These are phyloP conservation scores for Termitomyces sp. DNA, from an alignment of 768 basidiomycete genomes.

Conservation along the genomic window DNA sequence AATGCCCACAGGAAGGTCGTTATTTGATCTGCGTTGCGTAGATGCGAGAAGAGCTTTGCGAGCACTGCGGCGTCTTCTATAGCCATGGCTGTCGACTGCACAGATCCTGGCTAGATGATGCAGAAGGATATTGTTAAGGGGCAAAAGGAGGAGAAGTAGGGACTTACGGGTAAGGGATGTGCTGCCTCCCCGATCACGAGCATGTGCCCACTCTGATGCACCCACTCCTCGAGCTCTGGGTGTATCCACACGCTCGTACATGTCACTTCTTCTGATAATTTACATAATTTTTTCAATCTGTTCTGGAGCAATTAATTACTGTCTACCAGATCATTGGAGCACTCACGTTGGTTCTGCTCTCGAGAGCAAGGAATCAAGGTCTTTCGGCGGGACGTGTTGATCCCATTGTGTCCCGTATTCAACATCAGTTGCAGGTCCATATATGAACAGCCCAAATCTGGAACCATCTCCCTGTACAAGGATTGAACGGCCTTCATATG, in stretches of 20 bases:
- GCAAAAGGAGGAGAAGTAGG: neutral
- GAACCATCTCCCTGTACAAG: constrained; percentile 33
- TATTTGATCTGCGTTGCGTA: constrained; percentile 45
- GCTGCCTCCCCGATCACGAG: constrained; percentile 54
- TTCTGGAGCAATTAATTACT: neutral
- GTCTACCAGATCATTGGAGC: neutral
- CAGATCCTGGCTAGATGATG: constrained; percentile 40
- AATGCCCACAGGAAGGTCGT: constrained; percentile 47
- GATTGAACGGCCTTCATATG: neutral
- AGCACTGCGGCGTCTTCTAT: constrained; percentile 61
- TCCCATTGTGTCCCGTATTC: constrained; percentile 23
- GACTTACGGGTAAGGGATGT: constrained; percentile 49
- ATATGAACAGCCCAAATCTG: constrained; percentile 25
- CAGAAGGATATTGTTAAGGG: neutral
- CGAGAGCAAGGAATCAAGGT: constrained; percentile 24
- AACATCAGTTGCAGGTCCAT: constrained; percentile 22
- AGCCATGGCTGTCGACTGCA: constrained; percentile 44
- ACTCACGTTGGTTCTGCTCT: constrained; percentile 35
- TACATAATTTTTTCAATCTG: constrained; percentile 35
- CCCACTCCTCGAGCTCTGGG: constrained; percentile 45
- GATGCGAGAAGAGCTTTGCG: constrained; percentile 55
- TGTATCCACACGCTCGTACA: constrained; percentile 34
- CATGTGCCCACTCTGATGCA: constrained; percentile 38
- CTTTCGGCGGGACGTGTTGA: constrained; percentile 22
- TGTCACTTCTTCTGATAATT: constrained; percentile 28